Conservation (phyloP, 2,329 filamentous ascomycete species). For the Trichoderma hamatum region DNA sequence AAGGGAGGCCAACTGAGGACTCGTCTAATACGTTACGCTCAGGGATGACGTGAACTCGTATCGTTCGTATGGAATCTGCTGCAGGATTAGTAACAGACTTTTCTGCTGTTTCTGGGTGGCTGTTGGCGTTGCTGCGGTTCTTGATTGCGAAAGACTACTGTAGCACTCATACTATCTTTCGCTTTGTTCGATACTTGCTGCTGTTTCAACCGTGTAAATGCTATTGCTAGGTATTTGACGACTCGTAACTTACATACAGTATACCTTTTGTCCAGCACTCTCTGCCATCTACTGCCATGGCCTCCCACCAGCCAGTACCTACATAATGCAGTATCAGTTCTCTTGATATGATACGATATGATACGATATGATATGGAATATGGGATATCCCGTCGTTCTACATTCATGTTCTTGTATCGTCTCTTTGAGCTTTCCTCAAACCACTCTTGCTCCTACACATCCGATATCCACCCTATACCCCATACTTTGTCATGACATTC, state of each 20-base stretch:
- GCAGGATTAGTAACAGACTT: background rate
- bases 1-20: background rate
- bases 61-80: background rate
- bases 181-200: background rate
- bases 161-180: no score
- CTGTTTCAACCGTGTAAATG: no score
- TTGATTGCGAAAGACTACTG: background rate
- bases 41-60: conserved; percentile 18
- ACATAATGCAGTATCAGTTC: background rate
- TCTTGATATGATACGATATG: background rate
- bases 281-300: background rate
- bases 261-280: background rate
- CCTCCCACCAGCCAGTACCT: background rate
- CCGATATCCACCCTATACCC: background rate
- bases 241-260: no score
- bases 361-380: background rate
- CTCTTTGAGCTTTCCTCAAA: background rate
- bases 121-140: background rate
- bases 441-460: background rate
- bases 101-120: background rate
- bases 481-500: background rate
- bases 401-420: background rate
- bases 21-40: background rate
- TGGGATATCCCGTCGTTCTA: background rate
- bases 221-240: no score